Conservation (phyloP, 1,284 basidiomycete genomes). For the Melampsora americana region DNA sequence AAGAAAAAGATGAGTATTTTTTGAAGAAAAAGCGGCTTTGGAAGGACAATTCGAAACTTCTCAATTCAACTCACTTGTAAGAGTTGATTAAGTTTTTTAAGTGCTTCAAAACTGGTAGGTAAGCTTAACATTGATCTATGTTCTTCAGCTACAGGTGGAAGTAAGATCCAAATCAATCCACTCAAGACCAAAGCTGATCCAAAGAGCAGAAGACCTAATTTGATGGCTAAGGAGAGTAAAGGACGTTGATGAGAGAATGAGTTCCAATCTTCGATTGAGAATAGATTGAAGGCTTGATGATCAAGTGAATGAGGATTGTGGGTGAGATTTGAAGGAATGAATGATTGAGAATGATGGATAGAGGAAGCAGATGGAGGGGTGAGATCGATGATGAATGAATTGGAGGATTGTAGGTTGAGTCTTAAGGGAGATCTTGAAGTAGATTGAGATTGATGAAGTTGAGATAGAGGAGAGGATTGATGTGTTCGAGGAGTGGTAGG, state of each 20-base stretch:
- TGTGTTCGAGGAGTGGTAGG: background rate
- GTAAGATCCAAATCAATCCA: conserved; percentile 23
- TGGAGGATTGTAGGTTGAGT: background rate
- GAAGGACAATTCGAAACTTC: no score
- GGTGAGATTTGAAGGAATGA: background rate
- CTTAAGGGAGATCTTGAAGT: conserved; percentile 10
- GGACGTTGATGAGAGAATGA: background rate
- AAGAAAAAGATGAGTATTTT: conserved; percentile 15
- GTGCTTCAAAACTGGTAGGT: conserved; percentile 55
- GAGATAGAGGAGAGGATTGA: conserved; percentile 57
- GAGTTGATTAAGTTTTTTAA: conserved; percentile 53
- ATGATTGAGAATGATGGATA: background rate
- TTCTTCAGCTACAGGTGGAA: conserved; percentile 50
- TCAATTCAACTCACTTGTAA: conserved; percentile 48
- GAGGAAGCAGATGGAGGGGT: conserved; percentile 3
- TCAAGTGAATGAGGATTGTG: background rate
- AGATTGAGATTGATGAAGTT: conserved; percentile 46
- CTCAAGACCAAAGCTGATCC: background rate
- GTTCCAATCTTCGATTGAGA: conserved; percentile 1
- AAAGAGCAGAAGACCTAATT: background rate
- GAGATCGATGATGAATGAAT: background rate
- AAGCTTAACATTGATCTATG: conserved; percentile 51
- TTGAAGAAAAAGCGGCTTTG: conserved; percentile 2
- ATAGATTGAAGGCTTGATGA: background rate
- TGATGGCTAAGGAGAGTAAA: conserved; percentile 7